phyloP scores from a whole-genome alignment of 371 early-diverging fungal species.

The Mucor racemosus region DNA sequence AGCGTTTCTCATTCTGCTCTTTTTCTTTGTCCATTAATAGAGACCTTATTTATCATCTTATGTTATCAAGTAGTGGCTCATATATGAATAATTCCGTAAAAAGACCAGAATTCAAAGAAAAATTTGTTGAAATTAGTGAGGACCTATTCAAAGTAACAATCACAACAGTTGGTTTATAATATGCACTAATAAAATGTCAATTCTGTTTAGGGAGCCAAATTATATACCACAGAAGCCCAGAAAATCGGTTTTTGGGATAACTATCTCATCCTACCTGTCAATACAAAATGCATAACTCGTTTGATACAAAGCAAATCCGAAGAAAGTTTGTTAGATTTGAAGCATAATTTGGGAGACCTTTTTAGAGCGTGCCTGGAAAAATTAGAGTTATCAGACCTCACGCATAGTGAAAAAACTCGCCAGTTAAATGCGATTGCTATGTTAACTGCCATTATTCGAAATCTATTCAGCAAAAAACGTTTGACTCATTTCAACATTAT shows the following conservation, averaged over 20 bases:
- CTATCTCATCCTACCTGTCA: conserved; percentile 52
- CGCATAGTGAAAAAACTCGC: conserved; percentile 29
- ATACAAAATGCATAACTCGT: conserved; percentile 38
- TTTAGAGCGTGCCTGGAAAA: conserved; percentile 41
- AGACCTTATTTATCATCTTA: background rate
- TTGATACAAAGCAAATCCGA: conserved; percentile 45
- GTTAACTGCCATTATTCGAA: conserved; percentile 50
- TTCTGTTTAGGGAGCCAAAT: background rate
- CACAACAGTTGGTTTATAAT: background rate
- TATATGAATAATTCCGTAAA: conserved; percentile 7
- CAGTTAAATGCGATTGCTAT: conserved; percentile 39
- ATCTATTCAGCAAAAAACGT: conserved; percentile 54
- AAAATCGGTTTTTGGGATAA: conserved; percentile 47
- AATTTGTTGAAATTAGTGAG: conserved; percentile 59
- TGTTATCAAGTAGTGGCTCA: background rate
- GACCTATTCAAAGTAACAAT: conserved; percentile 49
- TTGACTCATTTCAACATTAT: conserved; percentile 62
- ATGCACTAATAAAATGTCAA: background rate
- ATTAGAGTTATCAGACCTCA: conserved; percentile 2
- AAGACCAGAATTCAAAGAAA: conserved; percentile 51
- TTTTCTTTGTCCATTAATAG: background rate
- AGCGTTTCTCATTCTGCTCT: background rate
- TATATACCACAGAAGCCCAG: background rate
- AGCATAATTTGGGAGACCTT: conserved; percentile 39
- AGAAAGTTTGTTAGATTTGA: conserved; percentile 45